Evolutionary conservation across 495 filamentous ascomycete genomes (phyloP), one percentile per base, ranked within the genome.

Genomic region (Neurospora sp.): DNA sequence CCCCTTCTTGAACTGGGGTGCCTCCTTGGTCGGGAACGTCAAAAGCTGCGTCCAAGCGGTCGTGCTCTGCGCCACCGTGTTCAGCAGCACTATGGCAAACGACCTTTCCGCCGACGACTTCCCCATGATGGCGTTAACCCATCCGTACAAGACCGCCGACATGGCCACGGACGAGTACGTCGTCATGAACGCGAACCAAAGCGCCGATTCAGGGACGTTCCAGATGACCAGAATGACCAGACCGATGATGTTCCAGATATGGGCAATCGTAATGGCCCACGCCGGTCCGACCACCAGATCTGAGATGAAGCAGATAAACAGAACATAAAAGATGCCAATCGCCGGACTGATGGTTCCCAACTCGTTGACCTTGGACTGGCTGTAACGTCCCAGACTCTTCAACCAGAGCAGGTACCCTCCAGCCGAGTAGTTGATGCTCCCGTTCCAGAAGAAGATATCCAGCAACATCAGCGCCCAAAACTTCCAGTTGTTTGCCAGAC

Each of bases 401-500:
- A 82, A 72, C 79, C 78, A 82, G 18, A 82, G 76, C 16, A 80
- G 71, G 61, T 82, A 84, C 31, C 83, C 83, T 7, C 83, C 83
- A 4, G 83, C 70, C 38, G 81, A 77, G 38, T 75, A 81, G 72
- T 74, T 82, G 74, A 81, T 78, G 41, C 77, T 72, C 10, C 75
- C 82, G 72, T 86, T 86, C 84, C 84, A 86, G 79, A 86, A 86
- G 70, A 87, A 81, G 65, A 86, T 81, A 70, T 87, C 82, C 14
- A 86, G 75, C 70, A 81, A 42, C 5, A 87, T 73, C 9, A 87
- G 61, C 1, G 78, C 77, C 84, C 83, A 87, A 20, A 77, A 76
- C 38, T 77, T 74, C 72, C 73, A 71, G 65, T 78, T 83, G 12
- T 70, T 73, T 9, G 74, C 69, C 16, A 86, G 71, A n/a, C 75